A percentile compares a stretch with the other conserved stretches of the same genome.
phyloP scores from a whole-genome alignment of 768 basidiomycete genomes.

The Pluteus cervinus region DNA sequence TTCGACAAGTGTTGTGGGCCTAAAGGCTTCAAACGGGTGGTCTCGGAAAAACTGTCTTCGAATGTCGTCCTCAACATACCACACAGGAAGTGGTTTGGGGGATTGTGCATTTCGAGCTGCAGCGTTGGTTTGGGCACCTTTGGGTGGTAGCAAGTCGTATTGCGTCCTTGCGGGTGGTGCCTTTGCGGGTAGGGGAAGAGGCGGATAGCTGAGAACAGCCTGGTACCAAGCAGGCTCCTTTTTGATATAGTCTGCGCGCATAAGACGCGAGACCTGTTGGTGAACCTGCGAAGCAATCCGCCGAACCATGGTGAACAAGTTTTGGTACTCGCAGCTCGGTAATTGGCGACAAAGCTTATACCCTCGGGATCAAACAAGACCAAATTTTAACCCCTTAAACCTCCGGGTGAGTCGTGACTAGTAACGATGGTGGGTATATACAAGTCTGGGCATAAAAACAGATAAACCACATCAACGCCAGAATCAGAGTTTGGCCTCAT shows the following conservation, averaged over 20 bases:
- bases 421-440: too few species aligned
- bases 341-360: background rate
- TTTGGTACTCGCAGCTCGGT: too few species aligned
- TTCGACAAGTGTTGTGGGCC: constrained; percentile 75
- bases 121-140: constrained; percentile 11
- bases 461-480: background rate
- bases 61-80: constrained; percentile 80
- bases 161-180: constrained; percentile 51
- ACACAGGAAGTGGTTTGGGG: constrained; percentile 50
- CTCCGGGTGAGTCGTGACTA: too few species aligned
- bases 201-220: constrained; percentile 84
- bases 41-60: constrained; percentile 91
- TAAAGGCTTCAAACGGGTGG: constrained; percentile 93
- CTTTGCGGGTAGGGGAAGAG: constrained; percentile 77
- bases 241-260: constrained; percentile 57
- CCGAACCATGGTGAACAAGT: constrained; percentile 81
- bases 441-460: background rate
- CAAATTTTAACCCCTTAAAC: constrained; percentile 11
- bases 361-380: constrained; percentile 12
- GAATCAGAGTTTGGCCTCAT: constrained; percentile 10
- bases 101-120: constrained; percentile 26
- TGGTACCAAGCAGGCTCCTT: constrained; percentile 77
- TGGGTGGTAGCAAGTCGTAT: constrained; percentile 39
- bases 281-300: constrained; percentile 86
- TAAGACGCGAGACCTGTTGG: constrained; percentile 76